Base-by-base conservation (phyloP, 257 asterid species). In the Penstemon newberryi region DNA sequence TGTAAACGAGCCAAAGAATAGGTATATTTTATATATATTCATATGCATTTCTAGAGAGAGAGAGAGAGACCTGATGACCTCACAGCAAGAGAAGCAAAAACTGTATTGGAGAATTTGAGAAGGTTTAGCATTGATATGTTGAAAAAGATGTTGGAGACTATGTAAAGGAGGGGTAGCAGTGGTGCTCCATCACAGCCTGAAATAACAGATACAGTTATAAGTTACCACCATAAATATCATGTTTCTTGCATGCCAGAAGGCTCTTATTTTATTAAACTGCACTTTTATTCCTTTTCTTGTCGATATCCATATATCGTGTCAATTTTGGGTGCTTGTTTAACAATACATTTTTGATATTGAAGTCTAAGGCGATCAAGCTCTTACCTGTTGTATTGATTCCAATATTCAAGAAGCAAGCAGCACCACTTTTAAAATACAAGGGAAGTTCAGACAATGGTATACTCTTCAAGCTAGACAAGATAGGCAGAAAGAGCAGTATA, bases 131-230 rank as follows among this genome's bases (percentile, higher is more conserved):
- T 70, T 1, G 95, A 88, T 73, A 91, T 83, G 83, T 91, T 91
- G 92, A 91, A 91, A 74, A 85, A 86, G 44, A 91, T 85, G 70
- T 91, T 91, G 64, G 84, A 74, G 59, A 71, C 46, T 74, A 91
- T 73, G 80, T 91, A 91, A 50, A 91, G 85, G 50, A 91, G 74
- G 65, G 97, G 97, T 44, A 91, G 79, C 57, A 81, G 7, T 45
- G 96, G 96, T 47, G 97, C 87, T 71, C 97, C 97, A 59, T 88
- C 89, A 79, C 97, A 88, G 18, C 86, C 97, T 91, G 83, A 56
- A 9, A 66, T 74, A 65, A 25, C 51, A 38, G 60, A 43, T 47
- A 47, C 39, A 73, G 42, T 0, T 13, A 12, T 2, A 38, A 19
- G 18, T 12, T 18, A 44, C 66, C 43, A 18, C 5, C 5, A n/a